Evolutionary conservation across 768 basidiomycete genomes (phyloP).

Genomic region (Filobasidium wieringae): DNA sequence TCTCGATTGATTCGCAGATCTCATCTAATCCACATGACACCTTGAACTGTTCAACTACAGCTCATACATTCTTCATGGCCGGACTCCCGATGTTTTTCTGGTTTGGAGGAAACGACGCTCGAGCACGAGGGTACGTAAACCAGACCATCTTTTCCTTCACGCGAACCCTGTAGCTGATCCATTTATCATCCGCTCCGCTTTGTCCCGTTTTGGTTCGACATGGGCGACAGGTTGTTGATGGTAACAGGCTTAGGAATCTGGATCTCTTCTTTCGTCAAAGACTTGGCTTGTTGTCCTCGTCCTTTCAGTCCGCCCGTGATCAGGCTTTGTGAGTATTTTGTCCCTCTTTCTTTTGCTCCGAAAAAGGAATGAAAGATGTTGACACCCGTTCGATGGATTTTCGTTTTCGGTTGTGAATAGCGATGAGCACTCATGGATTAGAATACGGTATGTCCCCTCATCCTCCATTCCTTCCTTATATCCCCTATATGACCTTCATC

Average conservation of each 20-base stretch:
- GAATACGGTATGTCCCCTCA: constrained; percentile 27
- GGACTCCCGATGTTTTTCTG: constrained; percentile 76
- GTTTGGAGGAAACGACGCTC: constrained; percentile 63
- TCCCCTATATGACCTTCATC: too few species aligned
- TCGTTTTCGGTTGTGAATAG: constrained; percentile 5
- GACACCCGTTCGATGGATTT: background rate
- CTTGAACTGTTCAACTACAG: constrained; percentile 9
- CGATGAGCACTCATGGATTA: constrained; percentile 30
- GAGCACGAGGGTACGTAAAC: constrained; percentile 58
- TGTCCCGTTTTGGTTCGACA: too few species aligned
- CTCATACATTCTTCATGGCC: constrained; percentile 68
- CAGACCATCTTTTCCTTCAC: background rate
- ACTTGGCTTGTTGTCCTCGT: constrained; percentile 76
- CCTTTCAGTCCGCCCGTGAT: constrained; percentile 83
- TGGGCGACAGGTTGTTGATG: constrained; percentile 51
- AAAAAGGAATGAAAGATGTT: background rate
- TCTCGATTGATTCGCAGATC: background rate
- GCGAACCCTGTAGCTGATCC: background rate
- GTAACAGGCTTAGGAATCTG: constrained; percentile 73
- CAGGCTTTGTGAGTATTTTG: constrained; percentile 57
- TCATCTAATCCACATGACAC: background rate
- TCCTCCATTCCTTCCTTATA: too few species aligned
- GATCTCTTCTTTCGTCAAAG: constrained; percentile 74
- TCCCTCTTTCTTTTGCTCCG: background rate
- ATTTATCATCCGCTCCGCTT: background rate